These are phyloP conservation scores for Bipolaris victoriae DNA, from an alignment of 2,329 filamentous ascomycete species.

Conservation along the genomic window DNA sequence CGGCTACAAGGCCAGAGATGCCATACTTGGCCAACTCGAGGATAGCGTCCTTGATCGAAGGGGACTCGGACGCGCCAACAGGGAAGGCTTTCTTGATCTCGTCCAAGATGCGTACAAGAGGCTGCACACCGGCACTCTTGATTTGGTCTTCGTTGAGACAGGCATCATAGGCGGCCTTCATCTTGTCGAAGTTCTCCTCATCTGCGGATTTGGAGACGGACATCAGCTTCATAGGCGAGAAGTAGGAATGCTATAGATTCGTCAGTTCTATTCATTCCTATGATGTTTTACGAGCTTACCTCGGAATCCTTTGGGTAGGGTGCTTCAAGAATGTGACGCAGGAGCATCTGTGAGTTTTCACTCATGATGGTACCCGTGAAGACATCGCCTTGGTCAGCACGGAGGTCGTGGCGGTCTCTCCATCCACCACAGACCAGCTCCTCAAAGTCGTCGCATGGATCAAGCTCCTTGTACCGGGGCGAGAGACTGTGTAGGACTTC, in stretches of 20 bases:
- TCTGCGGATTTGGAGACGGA: slow-evolving; percentile 55
- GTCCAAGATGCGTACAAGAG: slow-evolving; percentile 63
- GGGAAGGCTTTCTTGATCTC: slow-evolving; percentile 50
- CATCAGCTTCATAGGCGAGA: slow-evolving; percentile 50
- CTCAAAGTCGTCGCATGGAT: slow-evolving; percentile 74
- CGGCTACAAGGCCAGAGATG: slow-evolving; percentile 42
- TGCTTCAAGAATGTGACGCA: slow-evolving; percentile 69
- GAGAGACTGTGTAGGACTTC: slow-evolving; percentile 67
- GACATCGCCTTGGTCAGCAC: slow-evolving; percentile 66
- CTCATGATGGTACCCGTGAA: slow-evolving; percentile 67
- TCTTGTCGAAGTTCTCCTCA: slow-evolving; percentile 68
- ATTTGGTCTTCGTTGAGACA: slow-evolving; percentile 69
- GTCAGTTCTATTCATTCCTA: not conserved
- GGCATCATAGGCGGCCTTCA: slow-evolving; percentile 68
- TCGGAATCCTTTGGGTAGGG: slow-evolving; percentile 53
- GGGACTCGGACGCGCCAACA: slow-evolving; percentile 8
- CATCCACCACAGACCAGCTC: slow-evolving; percentile 72
- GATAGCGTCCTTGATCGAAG: slow-evolving; percentile 53
- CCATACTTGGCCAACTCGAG: slow-evolving; percentile 56
- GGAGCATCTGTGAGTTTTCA: slow-evolving; percentile 63
- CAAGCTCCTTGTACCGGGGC: slow-evolving; percentile 66
- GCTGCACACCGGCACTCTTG: slow-evolving; percentile 60
- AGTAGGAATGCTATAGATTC: slow-evolving; percentile 55
- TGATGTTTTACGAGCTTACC: slow-evolving; percentile 12
- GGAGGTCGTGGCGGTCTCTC: slow-evolving; percentile 67